Evolutionary conservation across 192 early-diverging fungal species (phyloP).

Genomic region (Backusella liffmaniae): DNA sequence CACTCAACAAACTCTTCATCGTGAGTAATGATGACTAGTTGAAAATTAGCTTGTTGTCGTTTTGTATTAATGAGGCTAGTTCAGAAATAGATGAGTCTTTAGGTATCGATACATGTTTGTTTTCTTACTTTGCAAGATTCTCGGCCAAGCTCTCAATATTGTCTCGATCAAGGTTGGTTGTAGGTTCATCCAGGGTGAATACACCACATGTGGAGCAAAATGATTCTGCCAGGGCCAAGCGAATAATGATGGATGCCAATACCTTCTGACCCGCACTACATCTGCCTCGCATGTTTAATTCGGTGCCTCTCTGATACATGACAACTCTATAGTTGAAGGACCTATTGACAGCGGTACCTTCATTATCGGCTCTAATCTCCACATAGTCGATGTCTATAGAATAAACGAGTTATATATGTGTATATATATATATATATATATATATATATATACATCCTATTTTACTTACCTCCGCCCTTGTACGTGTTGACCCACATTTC

Average conservation of each 20-base stretch:
- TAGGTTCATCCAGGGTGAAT: conserved; percentile 95
- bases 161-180: conserved; percentile 90
- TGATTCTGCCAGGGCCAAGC: conserved; percentile 92
- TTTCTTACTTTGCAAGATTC: conserved; percentile 65
- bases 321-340: conserved; percentile 92
- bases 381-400: conserved; percentile 90
- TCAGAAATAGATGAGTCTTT: neutral
- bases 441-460: neutral
- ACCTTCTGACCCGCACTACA: conserved; percentile 98
- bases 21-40: conserved; percentile 97
- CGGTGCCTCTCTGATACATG: conserved; percentile 84
- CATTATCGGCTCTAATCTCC: conserved; percentile 89
- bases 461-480: conserved; percentile 76
- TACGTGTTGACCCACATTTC: conserved; percentile 98
- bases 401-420: neutral
- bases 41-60: conserved; percentile 86
- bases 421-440: no score
- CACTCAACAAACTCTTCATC: conserved; percentile 93
- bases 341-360: conserved; percentile 64
- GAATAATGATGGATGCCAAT: conserved; percentile 92
- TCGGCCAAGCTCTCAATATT: conserved; percentile 87
- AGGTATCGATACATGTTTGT: neutral
- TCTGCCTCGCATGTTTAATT: conserved; percentile 91
- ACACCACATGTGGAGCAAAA: conserved; percentile 93
- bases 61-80: conserved; percentile 77